Percentiles rank a stretch among this genome's conserved stretches.
Evolutionary conservation across 1,284 basidiomycete genomes (phyloP).

Genomic region (Ceraceosorus guamensis): DNA sequence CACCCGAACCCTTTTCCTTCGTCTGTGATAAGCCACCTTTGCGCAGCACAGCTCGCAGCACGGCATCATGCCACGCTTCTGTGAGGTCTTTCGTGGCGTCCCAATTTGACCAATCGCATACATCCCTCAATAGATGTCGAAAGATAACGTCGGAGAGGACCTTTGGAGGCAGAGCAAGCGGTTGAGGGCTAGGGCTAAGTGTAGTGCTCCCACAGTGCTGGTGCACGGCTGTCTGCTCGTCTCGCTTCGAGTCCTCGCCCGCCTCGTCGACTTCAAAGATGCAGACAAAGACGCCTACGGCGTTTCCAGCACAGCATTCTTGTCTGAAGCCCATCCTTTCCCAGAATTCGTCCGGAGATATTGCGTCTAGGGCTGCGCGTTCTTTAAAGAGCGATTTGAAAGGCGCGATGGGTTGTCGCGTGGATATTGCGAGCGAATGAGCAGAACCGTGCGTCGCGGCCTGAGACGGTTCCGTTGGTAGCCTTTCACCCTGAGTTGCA

Average conservation of each 20-base stretch:
- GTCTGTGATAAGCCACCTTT: constrained; percentile 23
- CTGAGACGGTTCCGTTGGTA: not conserved
- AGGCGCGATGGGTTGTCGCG: too few species aligned
- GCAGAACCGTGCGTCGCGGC: not conserved
- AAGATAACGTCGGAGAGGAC: constrained; percentile 29
- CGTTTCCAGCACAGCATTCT: constrained; percentile 44
- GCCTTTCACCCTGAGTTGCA: not conserved
- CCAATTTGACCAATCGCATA: constrained; percentile 32
- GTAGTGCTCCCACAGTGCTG: not conserved
- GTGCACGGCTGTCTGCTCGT: not conserved
- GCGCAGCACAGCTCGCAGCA: constrained; percentile 24
- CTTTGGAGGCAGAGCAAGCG: constrained; percentile 27
- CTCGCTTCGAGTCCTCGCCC: not conserved
- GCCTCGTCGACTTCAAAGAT: constrained; percentile 22
- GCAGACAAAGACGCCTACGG: constrained; percentile 40
- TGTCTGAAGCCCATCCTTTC: constrained; percentile 45
- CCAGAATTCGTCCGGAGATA: constrained; percentile 42
- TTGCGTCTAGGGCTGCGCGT: constrained; percentile 31
- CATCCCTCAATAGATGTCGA: constrained; percentile 34
- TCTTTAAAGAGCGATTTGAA: constrained; percentile 31
- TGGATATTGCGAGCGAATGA: not conserved
- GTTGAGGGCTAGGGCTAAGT: constrained; percentile 16
- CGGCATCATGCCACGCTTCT: constrained; percentile 18
- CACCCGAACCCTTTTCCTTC: too few species aligned
- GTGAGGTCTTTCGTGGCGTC: constrained; percentile 20